Evolutionary conservation across 2,329 filamentous ascomycete genomes (phyloP).

Genomic region (Daldinia sp.): DNA sequence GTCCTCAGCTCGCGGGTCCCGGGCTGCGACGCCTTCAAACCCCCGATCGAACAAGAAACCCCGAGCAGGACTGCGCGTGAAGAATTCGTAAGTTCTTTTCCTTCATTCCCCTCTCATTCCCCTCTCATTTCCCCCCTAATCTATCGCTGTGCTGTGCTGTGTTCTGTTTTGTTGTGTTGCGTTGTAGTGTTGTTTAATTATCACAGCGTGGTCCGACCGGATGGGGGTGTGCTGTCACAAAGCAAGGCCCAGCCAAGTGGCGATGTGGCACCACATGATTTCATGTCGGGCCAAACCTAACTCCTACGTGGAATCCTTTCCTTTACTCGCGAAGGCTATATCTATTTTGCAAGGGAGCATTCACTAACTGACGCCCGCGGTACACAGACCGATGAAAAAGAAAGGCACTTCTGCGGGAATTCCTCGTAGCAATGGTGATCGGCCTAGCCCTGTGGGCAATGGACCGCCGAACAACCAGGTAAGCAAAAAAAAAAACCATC

Average conservation of each 20-base stretch:
- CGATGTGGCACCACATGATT: conserved; percentile 53
- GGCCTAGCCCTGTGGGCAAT: conserved; percentile 70
- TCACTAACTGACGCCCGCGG: conserved; percentile 39
- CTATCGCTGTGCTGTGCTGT: background rate
- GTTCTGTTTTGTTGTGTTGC: conserved; percentile 24
- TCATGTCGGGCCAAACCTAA: conserved; percentile 43
- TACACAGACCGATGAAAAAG: conserved; percentile 78
- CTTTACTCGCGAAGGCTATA: conserved; percentile 23
- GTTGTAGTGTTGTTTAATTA: conserved; percentile 32
- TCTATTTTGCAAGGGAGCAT: conserved; percentile 21
- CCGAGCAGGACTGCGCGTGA: conserved; percentile 72
- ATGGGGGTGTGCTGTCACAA: conserved; percentile 47
- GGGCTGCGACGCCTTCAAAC: conserved; percentile 70
- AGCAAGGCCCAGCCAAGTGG: conserved; percentile 49
- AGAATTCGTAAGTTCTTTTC: conserved; percentile 72
- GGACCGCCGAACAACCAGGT: conserved; percentile 67
- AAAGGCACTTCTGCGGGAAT: conserved; percentile 77
- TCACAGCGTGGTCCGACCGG: conserved; percentile 41
- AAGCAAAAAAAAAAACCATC: conserved; percentile 48
- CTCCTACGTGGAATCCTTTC: conserved; percentile 31
- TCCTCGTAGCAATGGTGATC: conserved; percentile 73
- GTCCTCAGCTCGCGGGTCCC: conserved; percentile 64
- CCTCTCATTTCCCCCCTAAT: background rate
- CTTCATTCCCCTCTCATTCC: conserved; percentile 32
- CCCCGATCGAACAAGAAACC: conserved; percentile 69